Base-by-base conservation (phyloP, 768 basidiomycete species). In the Pulveroboletus frians region DNA sequence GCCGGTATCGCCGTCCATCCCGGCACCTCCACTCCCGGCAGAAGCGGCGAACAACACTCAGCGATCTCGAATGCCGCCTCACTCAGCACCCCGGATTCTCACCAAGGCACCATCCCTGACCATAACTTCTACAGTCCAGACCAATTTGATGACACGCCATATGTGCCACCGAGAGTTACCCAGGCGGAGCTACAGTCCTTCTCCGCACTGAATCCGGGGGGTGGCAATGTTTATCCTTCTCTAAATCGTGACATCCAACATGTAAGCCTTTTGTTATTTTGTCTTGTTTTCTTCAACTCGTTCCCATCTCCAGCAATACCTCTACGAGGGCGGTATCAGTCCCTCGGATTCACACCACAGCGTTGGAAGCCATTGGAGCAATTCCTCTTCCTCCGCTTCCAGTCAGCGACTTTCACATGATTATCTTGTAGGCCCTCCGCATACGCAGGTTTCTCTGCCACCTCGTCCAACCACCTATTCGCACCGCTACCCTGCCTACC, bases 121-220 rank as follows among this genome's bases (percentile, higher is more conserved):
- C 41, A 47, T 20, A 39, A 49, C 47, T 47, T 63, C 44, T 29
- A 38, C 21, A 35, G 43, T 14, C 43, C 57, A 41, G 61, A 64
- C 15, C 37, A 53, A n/a, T 60, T 60, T 37, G 55, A 63, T 42
- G 67, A 67, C 5, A 8, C 65, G 1, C 67, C 66, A 0, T 67
- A 69, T 37, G 54, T 67, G 35, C 66, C 66, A 38, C 65, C 62
- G 11, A 58, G 67, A 32, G 4, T 31, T 15, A 31, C 41, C 13
- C 65, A 62, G 47, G 40, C 58, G 43, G 51, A 57, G 54, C 55
- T 54, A 20, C 54, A 52, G 8, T 0, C 26, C 31, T 58, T 54
- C 44, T 44, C 56, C 49, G 49, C 52, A 40, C 46, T 49, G 27
- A 40, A 57, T 45, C 54, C 59, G 46, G 51, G 52, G 10, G 8